Evolutionary conservation across 2,329 filamentous ascomycete species (phyloP).

Genomic region (Pyrenochaeta sp.): DNA sequence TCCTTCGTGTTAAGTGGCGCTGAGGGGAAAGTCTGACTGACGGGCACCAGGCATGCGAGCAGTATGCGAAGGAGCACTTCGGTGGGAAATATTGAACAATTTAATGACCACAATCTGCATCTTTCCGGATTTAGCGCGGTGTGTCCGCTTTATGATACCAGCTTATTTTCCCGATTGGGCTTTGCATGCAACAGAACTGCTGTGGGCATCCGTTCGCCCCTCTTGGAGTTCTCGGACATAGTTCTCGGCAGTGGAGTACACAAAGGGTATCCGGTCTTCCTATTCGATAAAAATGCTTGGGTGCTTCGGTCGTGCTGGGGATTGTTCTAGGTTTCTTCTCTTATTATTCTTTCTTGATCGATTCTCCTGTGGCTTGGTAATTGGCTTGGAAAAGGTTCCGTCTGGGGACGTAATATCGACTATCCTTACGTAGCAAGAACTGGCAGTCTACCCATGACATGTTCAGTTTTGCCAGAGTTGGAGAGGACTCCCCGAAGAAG

Average conservation of each 20-base stretch:
- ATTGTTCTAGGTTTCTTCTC: constrained; percentile 19
- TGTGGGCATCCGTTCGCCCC: constrained; percentile 40
- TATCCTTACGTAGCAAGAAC: constrained; percentile 33
- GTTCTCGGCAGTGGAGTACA: constrained; percentile 36
- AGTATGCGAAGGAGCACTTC: constrained; percentile 97
- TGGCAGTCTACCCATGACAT: constrained; percentile 24
- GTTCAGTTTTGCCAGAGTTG: constrained; percentile 25
- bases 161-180: constrained; percentile 37
- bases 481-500: constrained; percentile 20
- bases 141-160: constrained; percentile 50
- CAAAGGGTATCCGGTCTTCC: constrained; percentile 25
- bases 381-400: constrained; percentile 16
- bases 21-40: constrained; percentile 20
- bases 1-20: constrained; percentile 7
- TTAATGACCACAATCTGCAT: constrained; percentile 54
- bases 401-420: constrained; percentile 30
- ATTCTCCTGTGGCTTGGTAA: constrained; percentile 20
- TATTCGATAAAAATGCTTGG: constrained; percentile 29
- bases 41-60: constrained; percentile 74
- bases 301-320: constrained; percentile 15
- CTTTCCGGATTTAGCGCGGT: constrained; percentile 44
- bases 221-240: constrained; percentile 33
- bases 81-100: constrained; percentile 58
- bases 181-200: constrained; percentile 40
- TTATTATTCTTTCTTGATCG: constrained; percentile 16